Percentiles rank a stretch among this genome's conserved stretches.
Conservation (phyloP, 140 eudicot species). For the Stevia rebaudiana region DNA sequence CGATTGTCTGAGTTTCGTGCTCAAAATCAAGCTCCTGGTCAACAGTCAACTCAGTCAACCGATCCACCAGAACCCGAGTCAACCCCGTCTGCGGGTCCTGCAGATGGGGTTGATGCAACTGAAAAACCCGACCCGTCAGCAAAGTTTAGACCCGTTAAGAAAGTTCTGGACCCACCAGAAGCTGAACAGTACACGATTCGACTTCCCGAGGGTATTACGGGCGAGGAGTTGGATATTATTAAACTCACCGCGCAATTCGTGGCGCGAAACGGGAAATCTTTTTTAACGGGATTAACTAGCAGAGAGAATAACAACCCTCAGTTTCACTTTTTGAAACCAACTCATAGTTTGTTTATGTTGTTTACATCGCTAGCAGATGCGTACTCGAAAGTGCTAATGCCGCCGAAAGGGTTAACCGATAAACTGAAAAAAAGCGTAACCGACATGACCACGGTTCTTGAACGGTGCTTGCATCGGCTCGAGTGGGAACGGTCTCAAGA, state of each 20-base stretch:
- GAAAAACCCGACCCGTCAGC: slow-evolving; percentile 69
- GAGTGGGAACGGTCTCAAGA: slow-evolving; percentile 96
- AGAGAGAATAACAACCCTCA: slow-evolving; percentile 83
- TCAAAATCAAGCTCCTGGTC: slow-evolving; percentile 49
- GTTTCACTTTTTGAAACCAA: slow-evolving; percentile 80
- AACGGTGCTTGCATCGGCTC: slow-evolving; percentile 74
- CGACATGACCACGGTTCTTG: slow-evolving; percentile 81
- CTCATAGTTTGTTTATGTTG: slow-evolving; percentile 88
- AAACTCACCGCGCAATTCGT: slow-evolving; percentile 91
- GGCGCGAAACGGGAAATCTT: slow-evolving; percentile 84
- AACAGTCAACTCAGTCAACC: slow-evolving; percentile 33
- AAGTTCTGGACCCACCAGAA: slow-evolving; percentile 88
- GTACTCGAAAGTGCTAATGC: slow-evolving; percentile 89
- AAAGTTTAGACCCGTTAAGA: slow-evolving; percentile 59
- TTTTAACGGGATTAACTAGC: slow-evolving; percentile 74
- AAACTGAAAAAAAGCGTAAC: slow-evolving; percentile 62
- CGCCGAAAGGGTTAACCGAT: slow-evolving; percentile 72
- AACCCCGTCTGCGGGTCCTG: slow-evolving; percentile 26
- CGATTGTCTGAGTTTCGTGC: slow-evolving; percentile 63
- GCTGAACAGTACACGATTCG: slow-evolving; percentile 87
- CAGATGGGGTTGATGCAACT: slow-evolving; percentile 35
- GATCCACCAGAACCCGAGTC: slow-evolving; percentile 43
- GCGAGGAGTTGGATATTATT: slow-evolving; percentile 84
- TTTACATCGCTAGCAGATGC: slow-evolving; percentile 96
- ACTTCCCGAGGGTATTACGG: slow-evolving; percentile 87